A percentile compares a stretch with the other conserved stretches of the same genome.
phyloP scores from a whole-genome alignment of 306 rosid species.

The Myrica gale region DNA sequence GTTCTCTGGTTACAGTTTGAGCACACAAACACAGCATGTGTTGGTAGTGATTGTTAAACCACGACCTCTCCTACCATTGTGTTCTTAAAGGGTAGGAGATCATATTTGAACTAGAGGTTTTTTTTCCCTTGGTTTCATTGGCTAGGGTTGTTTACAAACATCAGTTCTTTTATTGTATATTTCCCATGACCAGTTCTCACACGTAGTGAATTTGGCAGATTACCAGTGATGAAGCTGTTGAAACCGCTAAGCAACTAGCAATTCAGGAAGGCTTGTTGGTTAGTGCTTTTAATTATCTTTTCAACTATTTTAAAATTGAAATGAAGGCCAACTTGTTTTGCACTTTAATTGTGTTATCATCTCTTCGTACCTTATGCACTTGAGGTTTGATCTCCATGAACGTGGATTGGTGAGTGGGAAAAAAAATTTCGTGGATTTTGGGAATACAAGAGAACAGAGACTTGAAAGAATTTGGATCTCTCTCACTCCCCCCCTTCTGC shows the following conservation, averaged over 20 bases:
- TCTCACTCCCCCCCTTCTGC: not conserved
- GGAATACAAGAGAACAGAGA: not conserved
- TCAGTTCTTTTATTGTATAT: constrained; percentile 12
- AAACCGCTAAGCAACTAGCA: constrained; percentile 92
- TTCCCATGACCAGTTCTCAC: constrained; percentile 20
- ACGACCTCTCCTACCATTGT: not conserved
- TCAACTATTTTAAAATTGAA: constrained; percentile 13
- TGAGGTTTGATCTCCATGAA: not conserved
- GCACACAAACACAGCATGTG: not conserved
- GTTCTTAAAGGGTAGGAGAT: not conserved
- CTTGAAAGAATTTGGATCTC: not conserved
- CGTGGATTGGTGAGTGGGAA: not conserved
- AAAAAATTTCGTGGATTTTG: not conserved
- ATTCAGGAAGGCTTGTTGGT: constrained; percentile 98
- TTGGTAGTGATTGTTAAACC: not conserved
- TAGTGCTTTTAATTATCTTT: constrained; percentile 33
- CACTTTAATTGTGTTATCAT: not conserved
- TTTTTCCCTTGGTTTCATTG: not conserved
- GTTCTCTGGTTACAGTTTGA: not conserved
- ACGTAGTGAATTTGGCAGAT: constrained; percentile 55
- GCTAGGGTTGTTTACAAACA: not conserved
- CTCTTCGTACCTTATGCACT: not conserved
- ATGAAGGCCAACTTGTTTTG: not conserved
- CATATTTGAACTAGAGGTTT: not conserved
- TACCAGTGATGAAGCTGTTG: constrained; percentile 87